phyloP scores from a whole-genome alignment of 2,329 filamentous ascomycete genomes.

The Elsinoe necatrix region DNA sequence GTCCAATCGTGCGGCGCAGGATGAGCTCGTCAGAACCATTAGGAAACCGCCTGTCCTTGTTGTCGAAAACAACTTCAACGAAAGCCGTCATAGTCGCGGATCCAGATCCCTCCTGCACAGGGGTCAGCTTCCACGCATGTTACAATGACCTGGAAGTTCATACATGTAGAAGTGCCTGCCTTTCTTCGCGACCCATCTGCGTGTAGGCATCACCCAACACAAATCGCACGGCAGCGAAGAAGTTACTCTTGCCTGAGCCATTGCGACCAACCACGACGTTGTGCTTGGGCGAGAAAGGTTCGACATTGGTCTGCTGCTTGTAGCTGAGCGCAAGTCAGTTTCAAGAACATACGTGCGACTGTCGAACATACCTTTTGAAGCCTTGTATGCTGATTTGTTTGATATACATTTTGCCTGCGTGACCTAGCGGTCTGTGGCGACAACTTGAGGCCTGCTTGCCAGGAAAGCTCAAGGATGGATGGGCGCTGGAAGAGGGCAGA shows the following conservation, averaged over 20 bases:
- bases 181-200: conserved; percentile 90
- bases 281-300: conserved; percentile 93
- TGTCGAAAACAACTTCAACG: conserved; percentile 98
- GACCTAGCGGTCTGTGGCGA: not conserved
- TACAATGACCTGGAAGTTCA: conserved; percentile 19
- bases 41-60: conserved; percentile 88
- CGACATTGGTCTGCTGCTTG: conserved; percentile 98
- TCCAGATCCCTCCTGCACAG: conserved; percentile 70
- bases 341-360: not conserved
- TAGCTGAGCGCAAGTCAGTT: conserved; percentile 53
- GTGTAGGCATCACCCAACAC: conserved; percentile 97
- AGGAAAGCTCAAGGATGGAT: not conserved
- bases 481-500: not conserved
- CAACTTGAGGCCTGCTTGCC: not conserved
- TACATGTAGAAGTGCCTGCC: conserved; percentile 83
- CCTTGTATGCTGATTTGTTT: conserved; percentile 99
- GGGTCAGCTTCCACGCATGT: not conserved
- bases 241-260: conserved; percentile 98
- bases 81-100: conserved; percentile 99
- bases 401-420: conserved; percentile 69
- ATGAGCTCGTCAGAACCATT: conserved; percentile 87
- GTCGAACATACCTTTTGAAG: conserved; percentile 88
- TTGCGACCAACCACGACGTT: conserved; percentile 99
- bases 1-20: conserved; percentile 84
- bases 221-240: conserved; percentile 98